These are phyloP conservation scores for Eucalyptus microcorys DNA, from an alignment of 345 rosid species.

Conservation along the genomic window DNA sequence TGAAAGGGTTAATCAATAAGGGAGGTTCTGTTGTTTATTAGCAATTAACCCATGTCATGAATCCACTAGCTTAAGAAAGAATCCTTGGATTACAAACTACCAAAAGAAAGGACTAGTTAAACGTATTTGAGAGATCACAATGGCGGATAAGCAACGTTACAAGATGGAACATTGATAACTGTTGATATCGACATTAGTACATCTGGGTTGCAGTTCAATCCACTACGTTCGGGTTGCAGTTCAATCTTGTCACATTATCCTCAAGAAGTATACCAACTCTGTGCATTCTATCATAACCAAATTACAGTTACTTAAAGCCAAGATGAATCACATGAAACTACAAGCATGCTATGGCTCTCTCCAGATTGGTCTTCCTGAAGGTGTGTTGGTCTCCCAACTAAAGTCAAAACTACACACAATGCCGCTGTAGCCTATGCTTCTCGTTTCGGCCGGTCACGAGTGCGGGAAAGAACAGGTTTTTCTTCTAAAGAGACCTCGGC, in stretches of 20 bases:
- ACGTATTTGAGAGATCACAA: neutral
- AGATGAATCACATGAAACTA: neutral
- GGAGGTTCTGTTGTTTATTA: neutral
- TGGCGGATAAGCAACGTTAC: neutral
- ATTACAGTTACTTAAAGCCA: neutral
- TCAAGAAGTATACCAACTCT: neutral
- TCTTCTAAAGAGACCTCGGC: constrained; percentile 25
- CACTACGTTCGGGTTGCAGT: neutral
- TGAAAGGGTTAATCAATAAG: neutral
- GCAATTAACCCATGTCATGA: neutral
- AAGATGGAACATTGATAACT: neutral
- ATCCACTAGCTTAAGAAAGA: neutral
- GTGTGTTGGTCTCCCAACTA: neutral
- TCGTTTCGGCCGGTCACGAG: constrained; percentile 70
- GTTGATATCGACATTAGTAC: neutral
- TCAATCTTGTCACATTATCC: neutral
- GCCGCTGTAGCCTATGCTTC: constrained; percentile 11
- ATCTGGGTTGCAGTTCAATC: neutral
- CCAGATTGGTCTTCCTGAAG: neutral
- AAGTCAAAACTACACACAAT: neutral
- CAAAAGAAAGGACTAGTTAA: neutral
- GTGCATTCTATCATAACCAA: neutral
- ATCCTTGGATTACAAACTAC: neutral
- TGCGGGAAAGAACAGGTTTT: constrained; percentile 38
- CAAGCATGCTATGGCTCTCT: neutral